Base-by-base conservation (phyloP, 306 rosid species). In the Styphnolobium japonicum region DNA sequence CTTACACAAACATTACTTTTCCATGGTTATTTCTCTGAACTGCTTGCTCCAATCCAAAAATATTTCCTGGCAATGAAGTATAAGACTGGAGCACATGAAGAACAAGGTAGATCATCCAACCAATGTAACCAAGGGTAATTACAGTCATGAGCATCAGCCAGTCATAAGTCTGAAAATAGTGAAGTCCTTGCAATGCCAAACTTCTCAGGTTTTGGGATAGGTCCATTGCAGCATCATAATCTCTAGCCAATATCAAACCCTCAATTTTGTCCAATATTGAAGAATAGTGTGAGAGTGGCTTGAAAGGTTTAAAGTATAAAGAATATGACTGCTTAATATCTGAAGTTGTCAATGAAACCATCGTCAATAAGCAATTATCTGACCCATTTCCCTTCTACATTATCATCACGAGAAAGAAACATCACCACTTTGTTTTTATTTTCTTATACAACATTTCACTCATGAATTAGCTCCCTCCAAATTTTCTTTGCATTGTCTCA, bases 71-170 rank as follows among this genome's bases (percentile, higher is more conserved):
- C 82, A 93, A 56, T 80, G 93, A 85, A 67, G 98, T 91, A 82
- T 93, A 93, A 63, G 97, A 93, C 78, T 93, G 97, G 85, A 93
- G 90, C 79, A 93, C 92, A 45, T 93, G 97, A 48, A 93, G 88
- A 83, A 86, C 83, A 86, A 93, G 84, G 84, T 90, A 87, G 77
- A 90, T 78, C 97, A 93, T 93, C 98, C 98, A 93, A 77, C 97
- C 98, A 78, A 87, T 67, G 77, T 93, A 93, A 58, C 98, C 98
- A 56, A 93, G 90, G 75, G 91, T 88, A 61, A 93, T 91, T 64
- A 93, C 80, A 63, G 94, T 88, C 93, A 91, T 89, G 62, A 93
- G 97, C 98, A 89, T 88, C 87, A 91, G 79, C 98, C 98, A 93
- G 80, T 93, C 98, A 42, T 93, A 93, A 67, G 98, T 93, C 83